Evolutionary conservation across 108 stramenopile species (phyloP).

Genomic region (Pseudonitzschia multiseries): DNA sequence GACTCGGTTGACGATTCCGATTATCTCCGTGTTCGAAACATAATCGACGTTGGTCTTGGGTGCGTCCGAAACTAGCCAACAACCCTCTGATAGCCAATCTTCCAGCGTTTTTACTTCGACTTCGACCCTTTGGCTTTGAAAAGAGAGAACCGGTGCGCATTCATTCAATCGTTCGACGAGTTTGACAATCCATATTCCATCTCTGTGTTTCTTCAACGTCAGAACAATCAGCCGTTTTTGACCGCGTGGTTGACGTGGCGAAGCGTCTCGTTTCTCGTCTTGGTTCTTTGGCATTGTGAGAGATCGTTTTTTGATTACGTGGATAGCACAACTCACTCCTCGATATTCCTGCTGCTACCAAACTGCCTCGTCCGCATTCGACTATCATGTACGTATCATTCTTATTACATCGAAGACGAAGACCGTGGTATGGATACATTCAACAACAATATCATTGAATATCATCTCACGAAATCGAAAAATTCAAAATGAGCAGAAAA

Average conservation of each 20-base stretch:
- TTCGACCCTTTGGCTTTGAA: neutral
- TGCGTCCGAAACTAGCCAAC: constrained; percentile 7
- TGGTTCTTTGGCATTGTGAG: no score
- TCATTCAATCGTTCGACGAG: constrained; percentile 30
- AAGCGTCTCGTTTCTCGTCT: no score
- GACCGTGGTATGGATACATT: no score
- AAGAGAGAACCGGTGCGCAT: neutral
- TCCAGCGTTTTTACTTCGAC: constrained; percentile 22
- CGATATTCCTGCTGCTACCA: no score
- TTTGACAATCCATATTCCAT: constrained; percentile 42
- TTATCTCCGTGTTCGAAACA: neutral
- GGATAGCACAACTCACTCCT: no score
- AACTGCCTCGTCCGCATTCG: no score
- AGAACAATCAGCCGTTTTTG: constrained; percentile 17
- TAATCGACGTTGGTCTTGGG: neutral
- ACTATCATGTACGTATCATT: no score
- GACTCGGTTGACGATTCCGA: constrained; percentile 47
- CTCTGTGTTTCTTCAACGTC: constrained; percentile 34
- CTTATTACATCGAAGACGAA: no score
- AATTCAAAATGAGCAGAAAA: no score
- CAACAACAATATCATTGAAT: no score
- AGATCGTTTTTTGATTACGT: no score
- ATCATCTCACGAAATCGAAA: no score
- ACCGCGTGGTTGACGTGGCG: neutral
- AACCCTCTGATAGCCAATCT: constrained; percentile 24